A percentile compares a stretch with the other conserved stretches of the same genome.
Evolutionary conservation across 805 yeast genomes (phyloP).

Genomic region (Trichomonascus vanleenenianus): DNA sequence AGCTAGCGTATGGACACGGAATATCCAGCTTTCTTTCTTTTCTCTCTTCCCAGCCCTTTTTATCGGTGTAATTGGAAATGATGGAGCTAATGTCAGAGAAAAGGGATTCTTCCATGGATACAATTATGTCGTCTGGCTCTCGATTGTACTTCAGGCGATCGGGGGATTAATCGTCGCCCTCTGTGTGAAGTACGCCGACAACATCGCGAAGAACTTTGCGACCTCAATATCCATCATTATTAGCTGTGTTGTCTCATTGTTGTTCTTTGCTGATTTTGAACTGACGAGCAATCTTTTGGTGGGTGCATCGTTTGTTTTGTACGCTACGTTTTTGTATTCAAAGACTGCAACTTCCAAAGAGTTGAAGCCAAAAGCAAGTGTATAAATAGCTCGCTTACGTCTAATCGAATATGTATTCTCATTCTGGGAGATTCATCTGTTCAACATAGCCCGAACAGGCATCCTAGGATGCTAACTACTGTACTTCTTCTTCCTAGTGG

Average conservation of each 20-base stretch:
- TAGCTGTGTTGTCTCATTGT: slow-evolving; percentile 17
- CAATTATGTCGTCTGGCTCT: slow-evolving; percentile 29
- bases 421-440: too few relatives aligned
- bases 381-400: too few relatives aligned
- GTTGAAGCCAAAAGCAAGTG: too few relatives aligned
- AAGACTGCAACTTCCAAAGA: too few relatives aligned
- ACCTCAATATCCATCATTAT: slow-evolving; percentile 31
- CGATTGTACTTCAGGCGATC: slow-evolving; percentile 31
- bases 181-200: slow-evolving; percentile 35
- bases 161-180: slow-evolving; percentile 35
- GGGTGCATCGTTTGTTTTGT: slow-evolving; percentile 27
- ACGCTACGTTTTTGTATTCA: slow-evolving; percentile 14
- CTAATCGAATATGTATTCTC: too few relatives aligned
- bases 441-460: too few relatives aligned
- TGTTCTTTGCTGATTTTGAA: too few relatives aligned
- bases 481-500: too few relatives aligned
- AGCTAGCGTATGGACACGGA: slow-evolving; percentile 32
- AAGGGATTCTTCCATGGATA: slow-evolving; percentile 33
- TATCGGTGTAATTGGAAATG: slow-evolving; percentile 28
- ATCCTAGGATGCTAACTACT: too few relatives aligned
- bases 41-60: slow-evolving; percentile 33
- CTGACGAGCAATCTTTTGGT: too few relatives aligned
- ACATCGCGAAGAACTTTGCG: slow-evolving; percentile 34
- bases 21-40: slow-evolving; percentile 32
- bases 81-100: slow-evolving; percentile 26